A percentile compares a stretch with the other conserved stretches of the same genome.
Evolutionary conservation across 2,329 filamentous ascomycete genomes (phyloP).

Genomic region (Pseudogymnoascus sp.): DNA sequence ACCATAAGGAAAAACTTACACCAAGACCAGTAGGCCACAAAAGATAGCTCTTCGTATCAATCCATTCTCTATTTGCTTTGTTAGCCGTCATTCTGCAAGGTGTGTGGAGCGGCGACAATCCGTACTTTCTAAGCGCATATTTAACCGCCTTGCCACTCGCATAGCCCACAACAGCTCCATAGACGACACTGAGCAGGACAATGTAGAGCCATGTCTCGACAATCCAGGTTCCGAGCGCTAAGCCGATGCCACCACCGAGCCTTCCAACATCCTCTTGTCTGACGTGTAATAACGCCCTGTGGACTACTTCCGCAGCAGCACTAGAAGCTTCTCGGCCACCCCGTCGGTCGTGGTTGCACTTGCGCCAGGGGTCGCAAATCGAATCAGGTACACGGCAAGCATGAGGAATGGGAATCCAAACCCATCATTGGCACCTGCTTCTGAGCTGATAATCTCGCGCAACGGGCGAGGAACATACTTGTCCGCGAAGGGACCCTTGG

Average conservation of each 20-base stretch:
- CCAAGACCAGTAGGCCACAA: slow-evolving; percentile 46
- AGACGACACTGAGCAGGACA: slow-evolving; percentile 66
- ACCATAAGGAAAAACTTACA: slow-evolving; percentile 17
- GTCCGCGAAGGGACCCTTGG: slow-evolving; percentile 85
- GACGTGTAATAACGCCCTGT: slow-evolving; percentile 38
- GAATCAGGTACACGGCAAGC: slow-evolving; percentile 71
- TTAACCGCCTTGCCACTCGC: no score
- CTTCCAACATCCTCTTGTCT: slow-evolving; percentile 53
- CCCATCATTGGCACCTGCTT: slow-evolving; percentile 81
- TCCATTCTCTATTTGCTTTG: slow-evolving; percentile 38
- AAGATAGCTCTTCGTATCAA: slow-evolving; percentile 48
- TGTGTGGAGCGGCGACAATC: no score
- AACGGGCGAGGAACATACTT: slow-evolving; percentile 73
- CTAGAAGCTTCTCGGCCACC: no score
- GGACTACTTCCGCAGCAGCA: neutral
- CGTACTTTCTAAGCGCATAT: no score
- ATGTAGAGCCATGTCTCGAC: slow-evolving; percentile 75
- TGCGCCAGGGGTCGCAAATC: slow-evolving; percentile 48
- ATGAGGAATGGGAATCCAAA: slow-evolving; percentile 82
- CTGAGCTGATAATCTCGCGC: slow-evolving; percentile 66
- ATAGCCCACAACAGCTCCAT: slow-evolving; percentile 66
- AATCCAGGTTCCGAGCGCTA: slow-evolving; percentile 57
- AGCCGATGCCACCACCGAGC: no score
- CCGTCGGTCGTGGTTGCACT: no score
- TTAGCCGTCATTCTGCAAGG: no score